Percentiles rank a stretch among this genome's conserved stretches.
Conservation (phyloP, 345 rosid species). For the Eutrema japonicum region DNA sequence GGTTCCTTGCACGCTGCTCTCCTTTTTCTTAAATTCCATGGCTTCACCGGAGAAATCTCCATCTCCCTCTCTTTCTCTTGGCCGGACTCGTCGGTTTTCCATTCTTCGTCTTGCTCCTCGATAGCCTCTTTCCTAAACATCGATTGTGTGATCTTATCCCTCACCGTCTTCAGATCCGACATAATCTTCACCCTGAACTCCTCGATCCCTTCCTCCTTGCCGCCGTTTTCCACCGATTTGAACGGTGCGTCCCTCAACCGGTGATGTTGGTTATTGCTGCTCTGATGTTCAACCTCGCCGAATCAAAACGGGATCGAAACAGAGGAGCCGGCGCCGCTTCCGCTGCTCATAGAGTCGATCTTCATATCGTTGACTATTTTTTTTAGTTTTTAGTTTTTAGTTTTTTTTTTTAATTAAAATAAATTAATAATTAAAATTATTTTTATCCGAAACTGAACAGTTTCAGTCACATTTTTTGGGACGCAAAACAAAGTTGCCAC, state of each 20-base stretch:
- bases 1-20: slow-evolving; percentile 71
- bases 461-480: no score
- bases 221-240: slow-evolving; percentile 23
- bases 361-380: slow-evolving; percentile 51
- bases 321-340: slow-evolving; percentile 4
- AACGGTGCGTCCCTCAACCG: slow-evolving; percentile 28
- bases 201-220: slow-evolving; percentile 76
- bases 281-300: slow-evolving; percentile 12
- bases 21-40: slow-evolving; percentile 87
- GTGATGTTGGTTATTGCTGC: slow-evolving; percentile 14
- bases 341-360: slow-evolving; percentile 34
- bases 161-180: slow-evolving; percentile 58
- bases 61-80: slow-evolving; percentile 37
- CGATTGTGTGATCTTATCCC: slow-evolving; percentile 53
- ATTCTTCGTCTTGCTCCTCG: slow-evolving; percentile 39
- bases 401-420: no score
- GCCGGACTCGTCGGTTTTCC: slow-evolving; percentile 28
- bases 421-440: no score
- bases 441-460: no score
- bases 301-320: slow-evolving; percentile 31
- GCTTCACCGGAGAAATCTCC: slow-evolving; percentile 50
- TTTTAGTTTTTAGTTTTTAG: no score
- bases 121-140: slow-evolving; percentile 44
- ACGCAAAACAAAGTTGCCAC: no score
- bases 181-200: slow-evolving; percentile 67